Evolutionary conservation across 2,329 filamentous ascomycete species (phyloP), one percentile per base, ranked within the genome.

Genomic region (Aspergillus udagawae): DNA sequence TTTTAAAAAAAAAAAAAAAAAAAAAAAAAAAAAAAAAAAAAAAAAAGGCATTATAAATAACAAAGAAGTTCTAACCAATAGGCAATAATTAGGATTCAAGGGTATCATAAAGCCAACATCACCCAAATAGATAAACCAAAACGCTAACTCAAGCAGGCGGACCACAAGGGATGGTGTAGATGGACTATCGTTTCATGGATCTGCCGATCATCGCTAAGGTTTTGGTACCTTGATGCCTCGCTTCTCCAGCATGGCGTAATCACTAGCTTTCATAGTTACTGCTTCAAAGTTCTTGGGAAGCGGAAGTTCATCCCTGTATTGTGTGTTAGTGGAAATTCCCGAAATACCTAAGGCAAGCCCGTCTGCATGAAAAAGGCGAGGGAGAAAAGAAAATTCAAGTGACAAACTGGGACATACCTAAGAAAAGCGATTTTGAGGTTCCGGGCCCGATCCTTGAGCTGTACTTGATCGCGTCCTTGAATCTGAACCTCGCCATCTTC

Each of bases 401-500:
- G 52, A 27, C 20, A 28, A 53, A 57, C 23, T 49, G 42, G 23
- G 23, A 60, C 51, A 47, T 53, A 57, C 78, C 75, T 76, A 3
- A 80, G 53, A 52, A 66, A 77, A 7, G 70, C 70, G 44, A 77
- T 70, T 65, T 81, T 82, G 56, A 85, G 68, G 58, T 83, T 84
- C 52, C 83, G 75, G 3, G 82, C 83, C 58, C 78, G 79, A 60
- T 83, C 81, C 62, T 82, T 83, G 7, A 85, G 59, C 48, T 83
- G 80, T 2, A 83, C 80, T 58, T 86, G 80, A 5, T 69, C 73
- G 2, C 83, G 75, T 1, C 63, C 59, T 3, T 54, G 55, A 20
- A 82, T 64, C 45, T 69, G 51, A 2, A 68, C 68, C 10, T 70
- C 65, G 35, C 70, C 69, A 51, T 71, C 49, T 53, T 64, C 41